Base-by-base conservation (phyloP, 805 yeast species). In the Candida multigemmis region DNA sequence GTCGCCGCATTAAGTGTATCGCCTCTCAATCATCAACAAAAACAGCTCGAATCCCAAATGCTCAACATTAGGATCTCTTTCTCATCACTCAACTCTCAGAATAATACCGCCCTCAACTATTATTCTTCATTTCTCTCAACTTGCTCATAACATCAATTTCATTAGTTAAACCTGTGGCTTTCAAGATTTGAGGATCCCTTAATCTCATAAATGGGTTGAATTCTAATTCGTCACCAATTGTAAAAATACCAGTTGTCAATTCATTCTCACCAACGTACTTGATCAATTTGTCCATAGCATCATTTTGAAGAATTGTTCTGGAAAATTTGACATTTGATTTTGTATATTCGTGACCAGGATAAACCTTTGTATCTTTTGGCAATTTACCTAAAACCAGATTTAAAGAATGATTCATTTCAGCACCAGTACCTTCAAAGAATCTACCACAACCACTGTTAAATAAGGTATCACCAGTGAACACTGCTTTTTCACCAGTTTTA, bases 301-400 rank as follows among this genome's bases (percentile, higher is more conserved):
- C 65, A 30, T 67, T 58, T 23, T 61, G 49, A 30, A 84, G 49
- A 1, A 82, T 73, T 3, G 76, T 65, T 37, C 72, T 67, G 12
- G 91, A 83, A 50, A 91, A 91, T 38, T 67, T 71, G 13, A 81
- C 78, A 48, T 91, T 89, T 14, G 82, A 65, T 40, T 65, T 68
- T 5, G 98, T 91, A 56, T 91, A 91, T 56, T 91, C 99, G 53
- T 91, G 99, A 3, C 99, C 99, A 2, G 96, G 89, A 46, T 74
- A 89, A 2, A 87, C 86, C 20, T 53, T 50, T 0, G 96, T 85
- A 7, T 74, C 78, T 12, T 57, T 53, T 1, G 94, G 87, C 27
- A 89, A 62, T 15, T 44, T 41, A 3, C 67, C 79, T 33, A 91
- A 60, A 7, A 68, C 56, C 12, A 58, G 50, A 40, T 73, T 75